Conservation (phyloP, 2,329 filamentous ascomycete species). For the Metarhizium guizhouense region DNA sequence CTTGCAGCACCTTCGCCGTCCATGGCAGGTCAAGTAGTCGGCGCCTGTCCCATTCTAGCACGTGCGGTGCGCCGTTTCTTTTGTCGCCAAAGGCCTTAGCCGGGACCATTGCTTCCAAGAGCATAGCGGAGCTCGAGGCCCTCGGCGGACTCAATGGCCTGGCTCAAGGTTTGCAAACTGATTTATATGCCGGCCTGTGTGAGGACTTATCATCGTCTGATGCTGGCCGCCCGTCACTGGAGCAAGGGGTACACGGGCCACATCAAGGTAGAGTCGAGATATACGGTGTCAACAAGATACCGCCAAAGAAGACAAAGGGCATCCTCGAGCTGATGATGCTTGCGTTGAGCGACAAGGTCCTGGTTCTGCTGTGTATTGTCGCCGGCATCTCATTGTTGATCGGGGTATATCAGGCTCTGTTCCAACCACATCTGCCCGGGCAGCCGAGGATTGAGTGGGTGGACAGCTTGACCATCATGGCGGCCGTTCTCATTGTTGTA, state of each 20-base stretch:
- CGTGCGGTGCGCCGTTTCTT: not conserved
- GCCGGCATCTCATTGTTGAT: constrained; percentile 57
- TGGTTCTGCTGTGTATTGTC: constrained; percentile 57
- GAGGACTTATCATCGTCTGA: not conserved
- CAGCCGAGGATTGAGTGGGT: constrained; percentile 49
- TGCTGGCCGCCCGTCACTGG: not conserved
- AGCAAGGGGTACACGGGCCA: not conserved
- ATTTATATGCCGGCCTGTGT: constrained; percentile 1
- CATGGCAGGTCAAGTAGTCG: not conserved
- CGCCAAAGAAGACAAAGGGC: not conserved
- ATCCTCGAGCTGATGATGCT: constrained; percentile 1
- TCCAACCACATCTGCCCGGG: constrained; percentile 31
- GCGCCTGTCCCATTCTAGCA: not conserved
- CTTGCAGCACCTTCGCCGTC: not conserved
- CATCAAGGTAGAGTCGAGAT: not conserved
- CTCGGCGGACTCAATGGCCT: constrained; percentile 1
- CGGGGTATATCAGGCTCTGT: constrained; percentile 58
- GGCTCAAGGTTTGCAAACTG: constrained; percentile 1
- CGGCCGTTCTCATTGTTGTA: constrained; percentile 7
- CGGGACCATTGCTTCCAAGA: not conserved
- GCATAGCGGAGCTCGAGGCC: constrained; percentile 4
- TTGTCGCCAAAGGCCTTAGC: not conserved
- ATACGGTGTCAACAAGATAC: constrained; percentile 1
- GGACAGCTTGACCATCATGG: constrained; percentile 54
- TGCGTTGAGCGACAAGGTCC: constrained; percentile 27